phyloP scores from a whole-genome alignment of 2,329 filamentous ascomycete species.

The Eutypella sp. region DNA sequence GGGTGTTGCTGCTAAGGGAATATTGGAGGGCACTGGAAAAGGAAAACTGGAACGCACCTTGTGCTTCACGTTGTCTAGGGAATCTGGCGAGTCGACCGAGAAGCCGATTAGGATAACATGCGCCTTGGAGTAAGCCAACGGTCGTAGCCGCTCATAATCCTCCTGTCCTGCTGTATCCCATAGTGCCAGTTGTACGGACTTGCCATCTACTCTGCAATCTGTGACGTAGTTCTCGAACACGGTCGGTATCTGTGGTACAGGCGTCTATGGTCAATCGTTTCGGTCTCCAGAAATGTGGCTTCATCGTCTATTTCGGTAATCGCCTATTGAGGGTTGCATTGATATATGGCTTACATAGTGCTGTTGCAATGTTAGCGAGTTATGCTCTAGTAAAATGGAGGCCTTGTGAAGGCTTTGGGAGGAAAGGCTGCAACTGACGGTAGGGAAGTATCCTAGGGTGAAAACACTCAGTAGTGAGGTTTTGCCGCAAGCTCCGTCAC shows the following conservation, averaged over 20 bases:
- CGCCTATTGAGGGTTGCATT: not conserved
- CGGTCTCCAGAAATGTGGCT: not conserved
- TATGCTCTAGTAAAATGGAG: conserved; percentile 3
- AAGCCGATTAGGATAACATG: conserved; percentile 97
- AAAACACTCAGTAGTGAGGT: conserved; percentile 97
- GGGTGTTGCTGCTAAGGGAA: no score
- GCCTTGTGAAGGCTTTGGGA: no score
- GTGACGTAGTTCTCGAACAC: conserved; percentile 99
- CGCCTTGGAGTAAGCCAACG: conserved; percentile 92
- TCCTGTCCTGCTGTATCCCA: conserved; percentile 99
- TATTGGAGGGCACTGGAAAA: not conserved
- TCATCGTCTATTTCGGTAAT: conserved; percentile 10
- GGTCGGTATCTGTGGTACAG: conserved; percentile 68
- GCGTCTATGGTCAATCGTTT: not conserved
- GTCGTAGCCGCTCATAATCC: conserved; percentile 93
- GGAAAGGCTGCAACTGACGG: conserved; percentile 55
- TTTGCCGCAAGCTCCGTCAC: conserved; percentile 85
- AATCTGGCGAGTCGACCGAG: conserved; percentile 91
- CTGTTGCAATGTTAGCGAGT: conserved; percentile 33
- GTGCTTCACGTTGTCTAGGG: conserved; percentile 94
- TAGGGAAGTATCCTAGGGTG: conserved; percentile 95
- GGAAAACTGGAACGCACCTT: conserved; percentile 54
- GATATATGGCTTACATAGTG: conserved; percentile 47
- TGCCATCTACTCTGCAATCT: conserved; percentile 95
- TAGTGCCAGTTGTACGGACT: conserved; percentile 94